Evolutionary conservation across 805 yeast genomes (phyloP).

Genomic region (Alloascoidea hylecoeti): DNA sequence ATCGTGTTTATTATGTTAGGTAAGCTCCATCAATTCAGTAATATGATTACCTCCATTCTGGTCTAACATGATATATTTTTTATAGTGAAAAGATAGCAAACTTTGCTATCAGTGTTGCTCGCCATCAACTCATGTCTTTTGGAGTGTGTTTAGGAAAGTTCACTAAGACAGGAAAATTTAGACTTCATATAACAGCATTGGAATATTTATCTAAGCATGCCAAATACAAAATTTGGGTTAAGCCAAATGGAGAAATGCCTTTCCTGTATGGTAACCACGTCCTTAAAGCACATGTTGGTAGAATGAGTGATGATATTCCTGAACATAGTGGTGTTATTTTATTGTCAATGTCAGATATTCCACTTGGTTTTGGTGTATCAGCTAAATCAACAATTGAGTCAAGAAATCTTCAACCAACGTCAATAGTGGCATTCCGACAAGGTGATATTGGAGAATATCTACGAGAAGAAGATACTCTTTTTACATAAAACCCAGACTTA

Average conservation of each 20-base stretch:
- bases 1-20: slow-evolving; percentile 82
- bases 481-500: too few species aligned
- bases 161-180: slow-evolving; percentile 94
- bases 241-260: slow-evolving; percentile 97
- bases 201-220: slow-evolving; percentile 77
- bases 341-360: slow-evolving; percentile 79
- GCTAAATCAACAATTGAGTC: slow-evolving; percentile 87
- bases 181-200: slow-evolving; percentile 87
- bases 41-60: too few species aligned
- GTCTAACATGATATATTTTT: neutral
- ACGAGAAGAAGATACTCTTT: slow-evolving; percentile 94
- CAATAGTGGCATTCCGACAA: slow-evolving; percentile 91
- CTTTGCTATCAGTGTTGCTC: slow-evolving; percentile 80
- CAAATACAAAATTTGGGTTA: slow-evolving; percentile 90
- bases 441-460: slow-evolving; percentile 95
- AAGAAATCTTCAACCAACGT: slow-evolving; percentile 82
- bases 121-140: slow-evolving; percentile 81
- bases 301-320: slow-evolving; percentile 94
- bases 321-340: slow-evolving; percentile 95
- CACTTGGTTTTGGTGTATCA: slow-evolving; percentile 91
- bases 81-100: slow-evolving; percentile 61
- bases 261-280: slow-evolving; percentile 93
- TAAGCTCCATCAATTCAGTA: too few species aligned
- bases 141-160: slow-evolving; percentile 94
- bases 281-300: slow-evolving; percentile 90